Base-by-base conservation (phyloP, 805 yeast species). In the Metschnikowia colocasiae region DNA sequence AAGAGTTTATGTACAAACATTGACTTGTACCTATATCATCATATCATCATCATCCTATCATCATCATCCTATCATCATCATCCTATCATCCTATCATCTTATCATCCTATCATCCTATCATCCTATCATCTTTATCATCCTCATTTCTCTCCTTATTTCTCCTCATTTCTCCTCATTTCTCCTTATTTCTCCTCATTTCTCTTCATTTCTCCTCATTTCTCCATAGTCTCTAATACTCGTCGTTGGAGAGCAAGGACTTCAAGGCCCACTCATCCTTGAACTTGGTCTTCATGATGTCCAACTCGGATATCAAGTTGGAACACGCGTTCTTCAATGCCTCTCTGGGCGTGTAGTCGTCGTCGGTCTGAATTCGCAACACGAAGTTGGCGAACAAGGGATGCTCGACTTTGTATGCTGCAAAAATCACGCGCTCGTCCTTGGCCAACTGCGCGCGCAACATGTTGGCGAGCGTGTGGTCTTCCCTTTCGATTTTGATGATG, bases 311-410 rank as follows among this genome's bases (percentile, higher is more conserved):
- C 48, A 94, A 77, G 39, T 83, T 74, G 52, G 87, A 80, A 66
- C 97, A 91, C 2, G 99, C 98, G 58, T 86, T 87, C 60, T 80
- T 85, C 60, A 94, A 75, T 1, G 98, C 98, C 49, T 85, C 89
- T 60, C 83, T 81, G 26, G 99, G 99, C 33, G 89, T 78, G 64
- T 90, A 90, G 44, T 94, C 96, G 57, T 94, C 98, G 59, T 88
- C 96, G 0, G 98, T 92, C 67, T 94, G 99, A 31, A 94, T 79
- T 69, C 99, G 82, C 82, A 94, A 81, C 39, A 92, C 83, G 59
- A 94, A 94, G 65, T 87, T 88, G 33, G 99, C 97, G 68, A 94
- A 94, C 54, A 94, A 74, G 7, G 99, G 99, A 70, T 94, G 99
- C 69, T 94, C 98, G 37, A 94, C 90, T 66, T 94, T 94, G 75